These are phyloP conservation scores for Phytopythium vexans DNA, from an alignment of 352 stramenopile species.

Conservation along the genomic window DNA sequence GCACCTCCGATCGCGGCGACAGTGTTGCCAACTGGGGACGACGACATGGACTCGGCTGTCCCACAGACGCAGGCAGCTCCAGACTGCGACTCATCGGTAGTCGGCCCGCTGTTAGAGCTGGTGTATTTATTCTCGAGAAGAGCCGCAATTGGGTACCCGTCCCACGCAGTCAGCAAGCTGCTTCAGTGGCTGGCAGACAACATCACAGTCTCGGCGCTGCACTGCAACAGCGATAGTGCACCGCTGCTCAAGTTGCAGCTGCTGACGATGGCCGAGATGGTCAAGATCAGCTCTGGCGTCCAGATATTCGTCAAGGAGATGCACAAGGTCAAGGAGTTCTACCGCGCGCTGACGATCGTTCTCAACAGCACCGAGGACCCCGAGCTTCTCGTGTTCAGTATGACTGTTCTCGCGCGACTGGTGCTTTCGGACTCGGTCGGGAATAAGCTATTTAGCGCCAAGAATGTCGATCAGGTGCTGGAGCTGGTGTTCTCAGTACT, in stretches of 20 bases:
- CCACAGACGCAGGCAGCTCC: slow-evolving; percentile 6
- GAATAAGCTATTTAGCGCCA: slow-evolving; percentile 75
- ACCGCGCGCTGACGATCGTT: slow-evolving; percentile 74
- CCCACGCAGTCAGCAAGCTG: slow-evolving; percentile 61
- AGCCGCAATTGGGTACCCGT: slow-evolving; percentile 65
- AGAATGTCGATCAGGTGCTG: slow-evolving; percentile 76
- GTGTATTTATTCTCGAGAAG: slow-evolving; percentile 52
- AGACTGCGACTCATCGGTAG: not conserved
- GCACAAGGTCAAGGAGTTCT: slow-evolving; percentile 77
- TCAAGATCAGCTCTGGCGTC: slow-evolving; percentile 69
- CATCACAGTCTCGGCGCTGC: slow-evolving; percentile 40
- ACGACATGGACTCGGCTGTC: slow-evolving; percentile 3
- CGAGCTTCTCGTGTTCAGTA: slow-evolving; percentile 72
- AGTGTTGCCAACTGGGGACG: not conserved
- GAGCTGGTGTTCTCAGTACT: slow-evolving; percentile 74
- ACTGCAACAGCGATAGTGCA: slow-evolving; percentile 32
- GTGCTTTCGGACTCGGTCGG: slow-evolving; percentile 73
- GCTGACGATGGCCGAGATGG: slow-evolving; percentile 58
- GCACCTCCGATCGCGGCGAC: not conserved
- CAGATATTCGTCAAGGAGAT: slow-evolving; percentile 78
- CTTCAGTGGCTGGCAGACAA: slow-evolving; percentile 58
- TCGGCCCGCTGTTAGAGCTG: slow-evolving; percentile 54
- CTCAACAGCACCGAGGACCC: slow-evolving; percentile 78
- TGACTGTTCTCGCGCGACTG: slow-evolving; percentile 70
- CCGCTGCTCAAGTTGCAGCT: slow-evolving; percentile 61